phyloP scores from a whole-genome alignment of 805 yeast species.

The Millerozyma acaciae region DNA sequence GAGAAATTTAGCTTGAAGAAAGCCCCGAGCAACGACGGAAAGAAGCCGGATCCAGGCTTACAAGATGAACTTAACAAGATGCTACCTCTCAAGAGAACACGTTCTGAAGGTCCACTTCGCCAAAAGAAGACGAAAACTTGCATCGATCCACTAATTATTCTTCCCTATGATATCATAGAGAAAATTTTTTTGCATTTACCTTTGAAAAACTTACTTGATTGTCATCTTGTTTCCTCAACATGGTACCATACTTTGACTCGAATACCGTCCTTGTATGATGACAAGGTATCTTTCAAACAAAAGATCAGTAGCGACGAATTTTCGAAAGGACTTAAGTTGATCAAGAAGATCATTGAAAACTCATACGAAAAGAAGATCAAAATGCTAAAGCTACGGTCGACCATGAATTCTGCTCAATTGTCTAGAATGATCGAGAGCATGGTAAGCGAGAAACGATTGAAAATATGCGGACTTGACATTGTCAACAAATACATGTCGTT shows the following conservation, averaged over 20 bases:
- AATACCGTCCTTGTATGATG: slow-evolving; percentile 24
- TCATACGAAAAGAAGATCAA: slow-evolving; percentile 15
- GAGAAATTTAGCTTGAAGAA: slow-evolving; percentile 3
- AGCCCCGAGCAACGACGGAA: neutral
- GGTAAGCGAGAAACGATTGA: slow-evolving; percentile 19
- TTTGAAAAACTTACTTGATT: slow-evolving; percentile 18
- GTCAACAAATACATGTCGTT: slow-evolving; percentile 22
- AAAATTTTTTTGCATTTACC: slow-evolving; percentile 21
- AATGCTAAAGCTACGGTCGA: slow-evolving; percentile 18
- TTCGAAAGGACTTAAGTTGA: slow-evolving; percentile 22
- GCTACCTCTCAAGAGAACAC: slow-evolving; percentile 16
- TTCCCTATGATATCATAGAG: slow-evolving; percentile 30
- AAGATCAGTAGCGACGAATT: slow-evolving; percentile 26
- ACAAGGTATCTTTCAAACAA: slow-evolving; percentile 20
- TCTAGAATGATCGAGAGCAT: slow-evolving; percentile 24
- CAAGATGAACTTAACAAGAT: slow-evolving; percentile 11
- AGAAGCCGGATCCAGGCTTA: neutral
- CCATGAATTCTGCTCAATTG: slow-evolving; percentile 21
- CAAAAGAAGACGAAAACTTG: slow-evolving; percentile 7
- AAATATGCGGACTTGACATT: slow-evolving; percentile 23
- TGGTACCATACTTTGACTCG: slow-evolving; percentile 29
- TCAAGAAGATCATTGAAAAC: slow-evolving; percentile 20
- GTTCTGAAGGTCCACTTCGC: neutral
- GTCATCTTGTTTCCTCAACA: slow-evolving; percentile 29
- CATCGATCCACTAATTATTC: slow-evolving; percentile 23